Evolutionary conservation across 2,329 filamentous ascomycete species (phyloP).

Genomic region (Diplodia corticola): DNA sequence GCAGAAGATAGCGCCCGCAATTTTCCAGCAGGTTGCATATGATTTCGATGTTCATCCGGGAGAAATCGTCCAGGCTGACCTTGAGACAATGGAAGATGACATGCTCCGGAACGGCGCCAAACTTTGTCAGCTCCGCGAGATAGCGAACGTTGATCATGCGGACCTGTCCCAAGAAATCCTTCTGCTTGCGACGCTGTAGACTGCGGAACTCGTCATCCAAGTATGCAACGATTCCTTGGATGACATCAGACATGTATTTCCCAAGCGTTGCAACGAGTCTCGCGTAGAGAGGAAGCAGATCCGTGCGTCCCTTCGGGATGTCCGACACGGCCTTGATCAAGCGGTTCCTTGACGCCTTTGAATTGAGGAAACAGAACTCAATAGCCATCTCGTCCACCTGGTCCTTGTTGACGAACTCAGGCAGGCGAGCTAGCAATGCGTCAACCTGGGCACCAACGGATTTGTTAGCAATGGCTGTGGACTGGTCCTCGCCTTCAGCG

Average conservation of each 20-base stretch:
- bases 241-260: conserved; percentile 91
- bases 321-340: conserved; percentile 92
- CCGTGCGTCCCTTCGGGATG: conserved; percentile 88
- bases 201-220: conserved; percentile 96
- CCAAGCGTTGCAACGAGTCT: conserved; percentile 89
- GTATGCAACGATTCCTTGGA: conserved; percentile 86
- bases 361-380: conserved; percentile 98
- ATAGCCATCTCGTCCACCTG: conserved; percentile 88
- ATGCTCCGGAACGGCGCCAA: conserved; percentile 95
- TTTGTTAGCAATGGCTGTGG: conserved; percentile 94
- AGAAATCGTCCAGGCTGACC: conserved; percentile 96
- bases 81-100: conserved; percentile 99
- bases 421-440: conserved; percentile 80
- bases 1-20: conserved; percentile 88
- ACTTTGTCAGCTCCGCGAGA: conserved; percentile 94
- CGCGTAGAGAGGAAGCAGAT: conserved; percentile 88
- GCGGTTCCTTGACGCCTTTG: conserved; percentile 93
- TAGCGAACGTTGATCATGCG: conserved; percentile 96
- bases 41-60: conserved; percentile 98
- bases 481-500: conserved; percentile 72
- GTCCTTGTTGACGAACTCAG: conserved; percentile 89
- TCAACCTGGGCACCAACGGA: conserved; percentile 97
- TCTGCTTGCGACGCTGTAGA: conserved; percentile 92
- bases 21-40: conserved; percentile 96
- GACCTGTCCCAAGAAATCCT: conserved; percentile 94